These are phyloP conservation scores for Penicillium coprophilum DNA, from an alignment of 495 filamentous ascomycete species.

Conservation along the genomic window DNA sequence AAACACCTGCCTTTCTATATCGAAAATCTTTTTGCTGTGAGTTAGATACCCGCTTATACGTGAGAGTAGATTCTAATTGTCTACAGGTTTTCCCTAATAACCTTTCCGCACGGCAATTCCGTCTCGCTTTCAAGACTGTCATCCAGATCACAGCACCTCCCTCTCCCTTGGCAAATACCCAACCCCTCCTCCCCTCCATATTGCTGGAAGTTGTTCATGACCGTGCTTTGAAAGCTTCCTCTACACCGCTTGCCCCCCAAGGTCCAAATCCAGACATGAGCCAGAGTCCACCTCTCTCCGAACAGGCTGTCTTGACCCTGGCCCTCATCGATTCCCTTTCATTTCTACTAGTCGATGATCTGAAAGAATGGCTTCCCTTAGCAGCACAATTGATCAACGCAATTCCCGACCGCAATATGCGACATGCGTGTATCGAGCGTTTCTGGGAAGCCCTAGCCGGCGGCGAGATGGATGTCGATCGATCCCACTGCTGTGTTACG, in stretches of 20 bases:
- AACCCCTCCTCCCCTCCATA: slow-evolving; percentile 74
- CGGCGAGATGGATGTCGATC: slow-evolving; percentile 91
- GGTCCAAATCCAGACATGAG: slow-evolving; percentile 34
- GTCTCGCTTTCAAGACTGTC: slow-evolving; percentile 87
- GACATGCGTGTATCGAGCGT: slow-evolving; percentile 63
- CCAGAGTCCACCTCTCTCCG: slow-evolving; percentile 56
- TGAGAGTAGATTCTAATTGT: slow-evolving; percentile 15
- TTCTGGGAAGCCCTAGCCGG: slow-evolving; percentile 83
- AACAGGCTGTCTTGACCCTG: slow-evolving; percentile 76
- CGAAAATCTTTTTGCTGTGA: slow-evolving; percentile 72
- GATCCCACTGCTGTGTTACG: slow-evolving; percentile 72
- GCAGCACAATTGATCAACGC: slow-evolving; percentile 65
- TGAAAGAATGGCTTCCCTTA: slow-evolving; percentile 77
- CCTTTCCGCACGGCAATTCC: slow-evolving; percentile 86
- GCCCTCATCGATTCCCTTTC: slow-evolving; percentile 82
- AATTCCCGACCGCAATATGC: slow-evolving; percentile 60
- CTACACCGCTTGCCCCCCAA: slow-evolving; percentile 44
- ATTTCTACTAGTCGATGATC: slow-evolving; percentile 62
- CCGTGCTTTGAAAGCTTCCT: slow-evolving; percentile 58
- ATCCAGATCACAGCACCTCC: slow-evolving; percentile 85
- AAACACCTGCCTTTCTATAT: slow-evolving; percentile 83
- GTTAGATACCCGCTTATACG: slow-evolving; percentile 5
- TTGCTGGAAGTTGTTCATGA: slow-evolving; percentile 79
- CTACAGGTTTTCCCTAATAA: slow-evolving; percentile 70
- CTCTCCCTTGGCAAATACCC: slow-evolving; percentile 63